Evolutionary conservation across 2,329 filamentous ascomycete species (phyloP).

Genomic region (Bipolaris gigantea): DNA sequence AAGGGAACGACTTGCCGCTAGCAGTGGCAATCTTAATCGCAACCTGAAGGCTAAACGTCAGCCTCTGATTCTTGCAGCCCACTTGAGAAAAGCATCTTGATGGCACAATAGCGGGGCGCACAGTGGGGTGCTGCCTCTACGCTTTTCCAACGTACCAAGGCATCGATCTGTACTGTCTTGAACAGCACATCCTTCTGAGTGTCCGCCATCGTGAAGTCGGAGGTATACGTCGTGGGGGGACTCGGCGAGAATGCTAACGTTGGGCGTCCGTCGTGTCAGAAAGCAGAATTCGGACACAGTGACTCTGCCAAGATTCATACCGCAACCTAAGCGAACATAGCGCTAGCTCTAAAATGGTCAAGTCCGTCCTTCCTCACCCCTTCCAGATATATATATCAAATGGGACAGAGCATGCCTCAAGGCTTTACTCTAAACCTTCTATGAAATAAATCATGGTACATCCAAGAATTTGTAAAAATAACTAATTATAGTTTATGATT

Average conservation of each 20-base stretch:
- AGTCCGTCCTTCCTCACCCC: neutral
- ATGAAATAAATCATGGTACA: neutral
- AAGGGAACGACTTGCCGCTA: constrained; percentile 84
- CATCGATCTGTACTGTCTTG: constrained; percentile 90
- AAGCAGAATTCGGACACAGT: constrained; percentile 21
- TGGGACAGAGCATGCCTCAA: neutral
- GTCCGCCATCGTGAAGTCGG: constrained; percentile 42
- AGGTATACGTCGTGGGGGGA: constrained; percentile 12
- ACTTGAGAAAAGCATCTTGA: constrained; percentile 1
- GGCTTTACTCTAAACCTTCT: neutral
- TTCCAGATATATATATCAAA: neutral
- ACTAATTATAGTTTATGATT: neutral
- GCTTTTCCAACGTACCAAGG: constrained; percentile 68
- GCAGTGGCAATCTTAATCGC: constrained; percentile 99
- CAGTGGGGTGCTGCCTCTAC: constrained; percentile 38
- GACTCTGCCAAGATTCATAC: constrained; percentile 27
- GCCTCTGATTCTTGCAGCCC: constrained; percentile 7
- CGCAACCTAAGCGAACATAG: constrained; percentile 15
- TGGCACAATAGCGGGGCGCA: constrained; percentile 32
- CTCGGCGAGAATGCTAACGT: constrained; percentile 19
- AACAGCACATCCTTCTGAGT: constrained; percentile 57
- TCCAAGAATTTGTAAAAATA: neutral
- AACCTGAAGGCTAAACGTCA: constrained; percentile 60
- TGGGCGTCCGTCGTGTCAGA: constrained; percentile 25
- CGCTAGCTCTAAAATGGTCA: constrained; percentile 15